Conservation (phyloP, 345 rosid species). For the Anastatica hierochuntica region DNA sequence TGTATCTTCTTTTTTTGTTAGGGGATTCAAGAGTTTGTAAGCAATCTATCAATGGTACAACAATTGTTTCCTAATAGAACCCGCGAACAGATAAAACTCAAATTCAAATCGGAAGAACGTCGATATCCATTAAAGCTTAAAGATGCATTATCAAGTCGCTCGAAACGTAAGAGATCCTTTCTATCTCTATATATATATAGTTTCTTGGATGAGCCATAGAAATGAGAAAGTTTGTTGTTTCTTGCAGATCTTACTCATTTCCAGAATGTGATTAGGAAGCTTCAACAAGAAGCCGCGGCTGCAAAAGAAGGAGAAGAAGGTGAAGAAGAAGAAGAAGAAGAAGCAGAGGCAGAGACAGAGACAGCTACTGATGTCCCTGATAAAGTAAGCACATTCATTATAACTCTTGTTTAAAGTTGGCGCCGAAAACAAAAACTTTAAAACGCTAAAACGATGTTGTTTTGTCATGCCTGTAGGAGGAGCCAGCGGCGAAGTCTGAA, state of each 20-base stretch:
- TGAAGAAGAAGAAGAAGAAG: too few relatives aligned
- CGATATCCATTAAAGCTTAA: slow-evolving; percentile 43
- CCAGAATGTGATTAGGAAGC: slow-evolving; percentile 47
- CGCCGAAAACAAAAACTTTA: too few relatives aligned
- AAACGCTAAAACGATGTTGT: neutral
- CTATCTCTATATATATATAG: neutral
- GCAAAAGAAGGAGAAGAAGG: slow-evolving; percentile 28
- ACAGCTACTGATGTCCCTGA: slow-evolving; percentile 22
- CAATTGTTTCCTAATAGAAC: slow-evolving; percentile 61
- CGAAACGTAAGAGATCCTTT: slow-evolving; percentile 33
- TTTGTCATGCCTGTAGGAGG: slow-evolving; percentile 43
- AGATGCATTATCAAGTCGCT: slow-evolving; percentile 48
- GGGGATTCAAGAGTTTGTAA: slow-evolving; percentile 74
- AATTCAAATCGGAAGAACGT: slow-evolving; percentile 74
- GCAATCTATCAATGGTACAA: slow-evolving; percentile 63
- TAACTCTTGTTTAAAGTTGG: neutral
- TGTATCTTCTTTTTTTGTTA: too few relatives aligned
- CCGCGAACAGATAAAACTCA: slow-evolving; percentile 63
- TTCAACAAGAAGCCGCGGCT: slow-evolving; percentile 40
- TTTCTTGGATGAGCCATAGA: neutral
- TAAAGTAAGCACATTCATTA: slow-evolving; percentile 10
- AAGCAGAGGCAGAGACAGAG: slow-evolving; percentile 31
- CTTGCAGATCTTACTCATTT: slow-evolving; percentile 53
- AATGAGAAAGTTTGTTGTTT: neutral
- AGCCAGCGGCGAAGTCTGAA: too few relatives aligned